Base-by-base conservation (phyloP, 495 filamentous ascomycete species). In the Penicillium desertorum region DNA sequence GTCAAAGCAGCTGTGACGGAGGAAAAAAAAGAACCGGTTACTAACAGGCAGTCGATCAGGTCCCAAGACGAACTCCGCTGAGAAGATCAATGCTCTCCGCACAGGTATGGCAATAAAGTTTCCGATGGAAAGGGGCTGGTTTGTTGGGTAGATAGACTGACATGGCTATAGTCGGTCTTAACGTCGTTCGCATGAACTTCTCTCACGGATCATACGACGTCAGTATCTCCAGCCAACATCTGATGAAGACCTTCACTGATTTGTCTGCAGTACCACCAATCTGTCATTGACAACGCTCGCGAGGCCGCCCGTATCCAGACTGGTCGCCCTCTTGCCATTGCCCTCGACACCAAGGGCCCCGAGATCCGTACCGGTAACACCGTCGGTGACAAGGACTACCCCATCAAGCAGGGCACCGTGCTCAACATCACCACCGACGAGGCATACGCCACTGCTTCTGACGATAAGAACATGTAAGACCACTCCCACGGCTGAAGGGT, bases 111-210 rank as follows among this genome's bases (percentile, higher is more conserved):
- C 29, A 30, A 43, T 4, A 19, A 16, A 20, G 44, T 48, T 39
- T 29, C 47, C 36, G 32, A 45, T 19, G 14, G 27, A 32, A 22
- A 59, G 57, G 30, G 27, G 34, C 12, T 14, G 32, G 14, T 9
- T 30, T 47, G 39, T 17, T 5, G 29, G 46, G 30, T 46, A 17
- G 47, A 20, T 54, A 51, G 39, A 59, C 61, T 69, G 51, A 69
- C 49, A 41, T 9, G 30, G 43, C 23, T 48, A 60, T 58, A 87
- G 87, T 86, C 60, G 94, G 94, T 73, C 85, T 97, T 60, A 97
- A 97, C 75, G 91, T 98, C 59, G 94, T 97, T 61, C 95, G 94
- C 73, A 95, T 96, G 92, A 98, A 98, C 85, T 98, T 98, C 75
- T 97, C 93, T 61, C 94, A 98, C 74, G 94, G 94, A 64, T 88